Base-by-base conservation (phyloP, 805 yeast genomes). In the Candida dajiaensis region DNA sequence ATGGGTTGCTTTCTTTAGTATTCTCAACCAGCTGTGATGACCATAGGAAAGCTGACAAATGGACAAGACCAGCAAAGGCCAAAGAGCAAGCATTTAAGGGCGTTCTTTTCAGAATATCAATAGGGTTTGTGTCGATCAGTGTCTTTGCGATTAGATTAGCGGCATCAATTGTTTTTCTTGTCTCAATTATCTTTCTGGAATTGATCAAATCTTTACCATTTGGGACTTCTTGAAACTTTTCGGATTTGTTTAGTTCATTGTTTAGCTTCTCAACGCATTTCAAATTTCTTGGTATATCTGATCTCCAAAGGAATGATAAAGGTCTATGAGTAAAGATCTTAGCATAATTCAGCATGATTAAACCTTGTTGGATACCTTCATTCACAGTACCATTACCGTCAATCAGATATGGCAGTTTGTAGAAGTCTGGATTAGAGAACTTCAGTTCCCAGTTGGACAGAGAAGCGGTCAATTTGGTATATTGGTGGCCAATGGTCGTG, bases 251-350 rank as follows among this genome's bases (percentile, higher is more conserved):
- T 19, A 57, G 22, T 33, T 56, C 56, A 44, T 54, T 54, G 26
- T 50, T 51, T 12, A 58, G 41, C 21, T 56, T 45, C 44, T 57
- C 63, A 21, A 57, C 60, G 48, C 73, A 70, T 47, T 62, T 62
- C 18, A 74, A 66, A 42, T 66, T 67, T 45, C 65, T 68, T 5
- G 77, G 72, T 18, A 70, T 61, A 50, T 71, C 75, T 1, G 74
- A 69, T 55, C 76, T 69, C 79, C 79, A 76, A 4, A 76, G 60
- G 54, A 69, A 74, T 10, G 80, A 75, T 46, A 76, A 68, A 3
- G 81, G 81, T 47, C 81, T 58, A 56, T 76, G 79, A 4, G 76
- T 73, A 51, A 76, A 76, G n/a, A 77, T 74, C 50, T 72, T 74
- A 1, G 81, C 79, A 57, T 76, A 76, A 47, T 72, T 72, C 44